A percentile compares a stretch with the other conserved stretches of the same genome.
Evolutionary conservation across 306 rosid genomes (phyloP).

Genomic region (Castanea sativa): DNA sequence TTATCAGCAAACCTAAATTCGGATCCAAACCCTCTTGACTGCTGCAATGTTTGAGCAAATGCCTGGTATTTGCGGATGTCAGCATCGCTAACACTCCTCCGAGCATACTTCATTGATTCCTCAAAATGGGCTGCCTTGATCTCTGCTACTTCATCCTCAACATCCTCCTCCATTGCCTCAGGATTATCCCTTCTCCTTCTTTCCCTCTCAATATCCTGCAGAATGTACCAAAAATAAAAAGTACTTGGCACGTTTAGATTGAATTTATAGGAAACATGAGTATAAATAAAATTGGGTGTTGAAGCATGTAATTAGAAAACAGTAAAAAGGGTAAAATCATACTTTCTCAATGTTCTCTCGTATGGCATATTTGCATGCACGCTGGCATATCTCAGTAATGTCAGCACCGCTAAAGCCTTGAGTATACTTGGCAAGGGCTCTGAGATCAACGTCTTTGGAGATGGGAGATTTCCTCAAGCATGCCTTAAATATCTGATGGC

Average conservation of each 20-base stretch:
- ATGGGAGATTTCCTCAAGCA: conserved; percentile 93
- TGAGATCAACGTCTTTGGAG: conserved; percentile 82
- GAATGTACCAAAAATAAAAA: background rate
- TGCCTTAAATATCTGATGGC: conserved; percentile 78
- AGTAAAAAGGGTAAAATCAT: conserved; percentile 8
- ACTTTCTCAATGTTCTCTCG: conserved; percentile 98
- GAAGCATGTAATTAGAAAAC: background rate
- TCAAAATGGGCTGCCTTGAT: conserved; percentile 95
- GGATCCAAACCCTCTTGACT: conserved; percentile 89
- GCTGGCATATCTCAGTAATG: conserved; percentile 95
- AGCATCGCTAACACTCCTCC: conserved; percentile 94
- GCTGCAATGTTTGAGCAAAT: conserved; percentile 97
- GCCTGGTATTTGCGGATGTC: conserved; percentile 99
- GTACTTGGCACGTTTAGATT: background rate
- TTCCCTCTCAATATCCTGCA: conserved; percentile 90
- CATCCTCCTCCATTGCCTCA: conserved; percentile 95
- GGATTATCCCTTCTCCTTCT: conserved; percentile 83
- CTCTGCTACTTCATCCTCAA: conserved; percentile 84
- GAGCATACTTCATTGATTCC: conserved; percentile 96
- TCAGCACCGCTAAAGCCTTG: conserved; percentile 98
- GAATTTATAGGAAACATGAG: background rate
- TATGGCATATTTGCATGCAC: conserved; percentile 95
- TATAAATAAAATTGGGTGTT: background rate
- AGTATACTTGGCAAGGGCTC: conserved; percentile 96
- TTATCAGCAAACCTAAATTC: conserved; percentile 84